phyloP scores from a whole-genome alignment of 306 rosid species.

The Begonia peltatifolia region DNA sequence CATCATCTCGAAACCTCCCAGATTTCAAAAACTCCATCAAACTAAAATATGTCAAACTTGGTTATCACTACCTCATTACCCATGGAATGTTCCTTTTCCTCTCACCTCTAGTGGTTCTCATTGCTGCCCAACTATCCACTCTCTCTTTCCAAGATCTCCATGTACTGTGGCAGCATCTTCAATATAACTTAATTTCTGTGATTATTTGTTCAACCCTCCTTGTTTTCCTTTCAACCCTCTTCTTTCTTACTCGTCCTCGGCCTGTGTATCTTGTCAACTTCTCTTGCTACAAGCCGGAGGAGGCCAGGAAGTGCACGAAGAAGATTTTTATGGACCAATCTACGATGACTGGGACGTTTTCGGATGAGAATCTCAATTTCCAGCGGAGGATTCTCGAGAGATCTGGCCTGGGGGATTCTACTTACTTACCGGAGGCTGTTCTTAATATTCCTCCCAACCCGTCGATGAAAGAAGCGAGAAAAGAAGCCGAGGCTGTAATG shows the following conservation, averaged over 20 bases:
- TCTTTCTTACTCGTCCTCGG: conserved; percentile 52
- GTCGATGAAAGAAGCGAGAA: conserved; percentile 72
- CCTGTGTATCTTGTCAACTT: conserved; percentile 63
- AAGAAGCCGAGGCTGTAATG: conserved; percentile 65
- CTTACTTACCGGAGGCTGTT: conserved; percentile 70
- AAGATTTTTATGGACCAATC: conserved; percentile 59
- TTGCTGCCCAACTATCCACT: conserved; percentile 36
- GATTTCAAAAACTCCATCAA: conserved; percentile 66
- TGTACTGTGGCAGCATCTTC: conserved; percentile 67
- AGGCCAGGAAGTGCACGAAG: conserved; percentile 42
- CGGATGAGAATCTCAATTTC: conserved; percentile 44
- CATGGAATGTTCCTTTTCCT: conserved; percentile 68
- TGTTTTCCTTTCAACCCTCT: conserved; percentile 45
- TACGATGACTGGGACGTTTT: conserved; percentile 33
- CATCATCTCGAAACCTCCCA: conserved; percentile 43
- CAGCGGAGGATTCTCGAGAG: conserved; percentile 69
- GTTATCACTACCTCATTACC: conserved; percentile 63
- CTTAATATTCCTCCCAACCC: conserved; percentile 72
- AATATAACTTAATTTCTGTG: conserved; percentile 47
- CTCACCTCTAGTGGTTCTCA: conserved; percentile 42
- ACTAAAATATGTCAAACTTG: conserved; percentile 69
- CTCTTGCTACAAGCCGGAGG: conserved; percentile 73
- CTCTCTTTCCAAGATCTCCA: conserved; percentile 18
- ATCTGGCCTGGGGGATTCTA: conserved; percentile 61
- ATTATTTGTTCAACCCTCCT: conserved; percentile 51